Conservation (phyloP, 1,284 basidiomycete genomes). For the Irpex sp. region DNA sequence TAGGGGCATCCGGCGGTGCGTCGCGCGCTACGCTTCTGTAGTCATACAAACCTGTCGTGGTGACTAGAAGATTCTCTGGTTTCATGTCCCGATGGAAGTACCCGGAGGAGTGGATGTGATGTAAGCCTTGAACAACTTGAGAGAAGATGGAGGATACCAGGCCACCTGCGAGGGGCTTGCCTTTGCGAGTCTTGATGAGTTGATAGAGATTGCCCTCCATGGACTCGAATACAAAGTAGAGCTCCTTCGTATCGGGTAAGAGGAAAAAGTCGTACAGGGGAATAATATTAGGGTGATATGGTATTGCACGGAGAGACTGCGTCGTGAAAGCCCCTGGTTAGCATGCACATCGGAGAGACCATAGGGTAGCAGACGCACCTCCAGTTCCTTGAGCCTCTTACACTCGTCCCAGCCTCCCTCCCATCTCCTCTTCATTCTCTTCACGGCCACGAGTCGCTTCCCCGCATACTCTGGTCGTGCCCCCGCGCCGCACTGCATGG, state of each 20-base stretch:
- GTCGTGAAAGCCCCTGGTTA: constrained; percentile 10
- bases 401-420: constrained; percentile 98
- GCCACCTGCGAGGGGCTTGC: constrained; percentile 90
- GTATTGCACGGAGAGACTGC: constrained; percentile 91
- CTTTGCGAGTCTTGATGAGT: constrained; percentile 95
- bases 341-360: constrained; percentile 15
- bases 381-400: constrained; percentile 92
- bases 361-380: constrained; percentile 53
- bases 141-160: constrained; percentile 94
- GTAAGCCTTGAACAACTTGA: constrained; percentile 87
- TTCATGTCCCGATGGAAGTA: constrained; percentile 99
- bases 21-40: constrained; percentile 78
- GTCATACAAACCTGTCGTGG: constrained; percentile 95
- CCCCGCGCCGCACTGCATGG: constrained; percentile 88
- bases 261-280: constrained; percentile 99
- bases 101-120: constrained; percentile 90
- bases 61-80: constrained; percentile 99
- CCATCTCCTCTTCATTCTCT: constrained; percentile 98
- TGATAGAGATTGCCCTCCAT: constrained; percentile 99
- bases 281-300: constrained; percentile 96
- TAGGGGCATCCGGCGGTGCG: constrained; percentile 52
- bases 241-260: constrained; percentile 87
- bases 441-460: constrained; percentile 94
- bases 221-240: constrained; percentile 99
- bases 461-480: constrained; percentile 93